Evolutionary conservation across 1,284 basidiomycete genomes (phyloP).

Genomic region (Heterobasidion irregulare): DNA sequence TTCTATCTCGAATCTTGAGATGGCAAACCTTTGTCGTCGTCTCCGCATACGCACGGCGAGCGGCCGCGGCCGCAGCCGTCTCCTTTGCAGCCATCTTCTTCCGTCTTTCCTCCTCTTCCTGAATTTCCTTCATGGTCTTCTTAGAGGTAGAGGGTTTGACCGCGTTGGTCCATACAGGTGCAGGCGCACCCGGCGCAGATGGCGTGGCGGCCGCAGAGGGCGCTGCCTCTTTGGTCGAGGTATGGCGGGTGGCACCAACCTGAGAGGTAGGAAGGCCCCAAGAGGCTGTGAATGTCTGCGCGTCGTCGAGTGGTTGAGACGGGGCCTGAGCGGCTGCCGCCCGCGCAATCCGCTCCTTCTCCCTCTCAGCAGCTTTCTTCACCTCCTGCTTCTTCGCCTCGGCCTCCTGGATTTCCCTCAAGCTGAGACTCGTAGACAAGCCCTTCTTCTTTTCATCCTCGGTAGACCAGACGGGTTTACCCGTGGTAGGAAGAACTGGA

Average conservation of each 20-base stretch:
- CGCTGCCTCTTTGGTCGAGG: slow-evolving; percentile 37
- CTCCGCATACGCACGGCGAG: slow-evolving; percentile 75
- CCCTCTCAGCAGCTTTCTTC: slow-evolving; percentile 61
- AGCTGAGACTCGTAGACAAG: slow-evolving; percentile 41
- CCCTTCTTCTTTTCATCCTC: slow-evolving; percentile 57
- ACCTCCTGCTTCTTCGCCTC: slow-evolving; percentile 80
- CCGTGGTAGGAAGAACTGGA: slow-evolving; percentile 11
- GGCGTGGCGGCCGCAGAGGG: slow-evolving; percentile 24
- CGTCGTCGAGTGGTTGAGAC: slow-evolving; percentile 35
- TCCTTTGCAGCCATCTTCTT: slow-evolving; percentile 66
- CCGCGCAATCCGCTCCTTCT: slow-evolving; percentile 44
- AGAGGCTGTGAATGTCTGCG: slow-evolving; percentile 54
- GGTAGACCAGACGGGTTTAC: slow-evolving; percentile 40
- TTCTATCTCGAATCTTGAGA: background rate
- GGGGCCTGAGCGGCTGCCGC: slow-evolving; percentile 28
- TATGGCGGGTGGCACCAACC: slow-evolving; percentile 42
- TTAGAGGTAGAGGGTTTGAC: slow-evolving; percentile 51
- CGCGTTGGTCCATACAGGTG: slow-evolving; percentile 62
- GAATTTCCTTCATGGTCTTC: slow-evolving; percentile 98
- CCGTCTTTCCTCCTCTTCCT: slow-evolving; percentile 90
- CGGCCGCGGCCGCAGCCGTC: slow-evolving; percentile 41
- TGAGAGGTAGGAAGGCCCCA: slow-evolving; percentile 78
- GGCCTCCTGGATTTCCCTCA: slow-evolving; percentile 94
- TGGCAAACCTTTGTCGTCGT: slow-evolving; percentile 63
- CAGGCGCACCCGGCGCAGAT: slow-evolving; percentile 16